Conservation (phyloP, 805 yeast species). For the Ogataea saltuana region DNA sequence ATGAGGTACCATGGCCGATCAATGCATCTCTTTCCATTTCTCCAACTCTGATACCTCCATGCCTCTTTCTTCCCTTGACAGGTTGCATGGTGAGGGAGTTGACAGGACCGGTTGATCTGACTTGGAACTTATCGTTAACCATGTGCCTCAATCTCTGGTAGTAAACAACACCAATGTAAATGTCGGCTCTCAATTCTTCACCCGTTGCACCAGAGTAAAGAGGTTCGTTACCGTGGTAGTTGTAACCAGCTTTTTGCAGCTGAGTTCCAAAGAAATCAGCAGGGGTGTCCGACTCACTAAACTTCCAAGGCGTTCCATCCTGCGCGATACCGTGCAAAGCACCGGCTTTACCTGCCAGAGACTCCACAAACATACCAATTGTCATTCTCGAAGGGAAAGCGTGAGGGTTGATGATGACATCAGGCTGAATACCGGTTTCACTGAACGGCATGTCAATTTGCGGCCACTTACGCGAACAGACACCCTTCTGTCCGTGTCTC, state of each 20-base stretch:
- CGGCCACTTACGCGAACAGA: conserved; percentile 98
- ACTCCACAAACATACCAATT: conserved; percentile 98
- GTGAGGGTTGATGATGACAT: conserved; percentile 96
- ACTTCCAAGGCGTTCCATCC: conserved; percentile 96
- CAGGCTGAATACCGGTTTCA: conserved; percentile 96
- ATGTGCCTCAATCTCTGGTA: conserved; percentile 98
- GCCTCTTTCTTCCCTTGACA: conserved; percentile 97
- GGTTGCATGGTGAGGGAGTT: conserved; percentile 98
- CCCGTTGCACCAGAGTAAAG: conserved; percentile 99
- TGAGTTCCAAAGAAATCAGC: conserved; percentile 98
- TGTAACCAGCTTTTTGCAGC: conserved; percentile 82
- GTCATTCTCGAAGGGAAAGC: conserved; percentile 99
- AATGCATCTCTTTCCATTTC: conserved; percentile 99
- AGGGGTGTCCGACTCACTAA: conserved; percentile 89
- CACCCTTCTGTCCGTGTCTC: conserved; percentile 98
- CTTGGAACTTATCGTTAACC: conserved; percentile 99
- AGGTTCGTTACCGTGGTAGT: conserved; percentile 98
- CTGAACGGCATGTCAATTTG: conserved; percentile 95
- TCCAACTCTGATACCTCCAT: conserved; percentile 99
- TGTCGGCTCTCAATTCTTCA: conserved; percentile 94
- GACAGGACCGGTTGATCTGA: conserved; percentile 97
- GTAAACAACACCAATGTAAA: conserved; percentile 94
- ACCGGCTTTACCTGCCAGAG: conserved; percentile 98
- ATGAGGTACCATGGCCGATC: conserved; percentile 98
- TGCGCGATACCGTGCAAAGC: conserved; percentile 97